phyloP scores from a whole-genome alignment of 441 rosid species.

The Pelargonium citronellum region DNA sequence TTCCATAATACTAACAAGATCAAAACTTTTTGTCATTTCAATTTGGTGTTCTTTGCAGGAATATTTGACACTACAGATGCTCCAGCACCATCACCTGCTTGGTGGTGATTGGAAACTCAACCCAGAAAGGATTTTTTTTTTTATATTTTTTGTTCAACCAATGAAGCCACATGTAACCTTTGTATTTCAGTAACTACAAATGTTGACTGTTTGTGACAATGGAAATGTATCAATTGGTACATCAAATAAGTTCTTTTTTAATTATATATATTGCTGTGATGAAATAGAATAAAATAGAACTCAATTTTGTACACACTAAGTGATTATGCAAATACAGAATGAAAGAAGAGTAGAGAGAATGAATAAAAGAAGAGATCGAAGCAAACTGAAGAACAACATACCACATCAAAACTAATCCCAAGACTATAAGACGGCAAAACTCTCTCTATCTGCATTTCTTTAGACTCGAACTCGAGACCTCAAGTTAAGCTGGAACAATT shows the following conservation, averaged over 20 bases:
- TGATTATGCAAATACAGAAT: no score
- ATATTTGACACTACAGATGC: not conserved
- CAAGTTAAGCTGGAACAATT: no score
- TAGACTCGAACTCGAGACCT: no score
- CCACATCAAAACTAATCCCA: no score
- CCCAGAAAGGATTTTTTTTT: not conserved
- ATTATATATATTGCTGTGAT: no score
- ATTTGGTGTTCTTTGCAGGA: not conserved
- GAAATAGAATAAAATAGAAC: no score
- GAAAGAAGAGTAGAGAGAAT: not conserved
- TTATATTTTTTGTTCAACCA: no score
- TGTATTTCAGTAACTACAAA: not conserved
- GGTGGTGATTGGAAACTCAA: not conserved
- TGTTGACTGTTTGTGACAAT: not conserved
- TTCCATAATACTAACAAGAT: not conserved
- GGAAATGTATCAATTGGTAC: not conserved
- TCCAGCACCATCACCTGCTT: not conserved
- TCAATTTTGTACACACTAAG: no score
- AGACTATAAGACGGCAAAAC: no score
- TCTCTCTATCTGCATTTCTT: no score
- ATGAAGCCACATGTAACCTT: not conserved
- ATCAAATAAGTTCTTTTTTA: not conserved
- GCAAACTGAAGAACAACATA: no score
- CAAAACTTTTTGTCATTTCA: not conserved
- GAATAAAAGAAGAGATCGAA: not conserved